These are phyloP conservation scores for Mycosphaerella sp. DNA, from an alignment of 2,329 filamentous ascomycete genomes.

Conservation along the genomic window DNA sequence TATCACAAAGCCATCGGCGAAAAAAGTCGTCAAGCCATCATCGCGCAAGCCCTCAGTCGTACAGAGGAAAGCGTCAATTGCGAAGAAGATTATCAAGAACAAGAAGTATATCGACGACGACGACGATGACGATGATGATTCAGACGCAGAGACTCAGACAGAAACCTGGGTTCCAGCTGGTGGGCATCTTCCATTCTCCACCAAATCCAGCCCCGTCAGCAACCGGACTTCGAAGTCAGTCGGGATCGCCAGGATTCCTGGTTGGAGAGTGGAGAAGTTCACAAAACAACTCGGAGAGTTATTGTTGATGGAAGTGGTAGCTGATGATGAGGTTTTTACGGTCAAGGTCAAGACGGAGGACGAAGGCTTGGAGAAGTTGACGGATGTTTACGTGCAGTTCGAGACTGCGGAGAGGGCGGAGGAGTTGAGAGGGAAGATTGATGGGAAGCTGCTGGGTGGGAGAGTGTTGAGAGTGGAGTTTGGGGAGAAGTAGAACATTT, in stretches of 20 bases:
- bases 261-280: slow-evolving; percentile 10
- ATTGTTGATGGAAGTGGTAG: background rate
- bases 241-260: slow-evolving; percentile 9
- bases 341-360: background rate
- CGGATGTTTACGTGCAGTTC: slow-evolving; percentile 9
- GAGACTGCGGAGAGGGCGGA: background rate
- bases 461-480: slow-evolving; percentile 1
- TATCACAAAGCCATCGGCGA: background rate
- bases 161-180: slow-evolving; percentile 5
- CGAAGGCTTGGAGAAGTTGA: background rate
- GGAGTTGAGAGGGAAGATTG: slow-evolving; percentile 1
- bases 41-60: background rate
- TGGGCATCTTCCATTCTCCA: background rate
- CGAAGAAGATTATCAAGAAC: background rate
- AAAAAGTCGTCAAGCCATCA: background rate
- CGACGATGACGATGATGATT: too few species aligned
- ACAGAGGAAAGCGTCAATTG: background rate
- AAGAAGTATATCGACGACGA: background rate
- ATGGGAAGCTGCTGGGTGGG: slow-evolving; percentile 4
- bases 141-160: background rate
- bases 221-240: background rate
- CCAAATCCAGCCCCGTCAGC: background rate
- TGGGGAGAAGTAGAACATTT: background rate
- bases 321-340: background rate
- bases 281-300: slow-evolving; percentile 1